Evolutionary conservation across 73 alveolate genomes (phyloP), one percentile per base, ranked within the genome.

Genomic region (Stentor coeruleus): DNA sequence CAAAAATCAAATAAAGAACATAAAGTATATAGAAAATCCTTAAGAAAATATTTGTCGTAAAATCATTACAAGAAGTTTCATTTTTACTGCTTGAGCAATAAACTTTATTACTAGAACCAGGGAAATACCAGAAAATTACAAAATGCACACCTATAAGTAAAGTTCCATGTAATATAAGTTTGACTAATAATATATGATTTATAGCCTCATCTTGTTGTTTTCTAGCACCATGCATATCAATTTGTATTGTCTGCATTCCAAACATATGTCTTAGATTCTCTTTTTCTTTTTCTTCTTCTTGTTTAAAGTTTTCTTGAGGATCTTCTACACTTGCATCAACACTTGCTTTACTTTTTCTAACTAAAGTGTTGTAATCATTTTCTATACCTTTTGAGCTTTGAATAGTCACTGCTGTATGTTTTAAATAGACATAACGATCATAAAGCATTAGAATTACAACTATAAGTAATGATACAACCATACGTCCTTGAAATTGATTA

Each of bases 11-110:
- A 66, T 92, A 94, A n/a, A 92, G 84, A 28, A 83, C 75, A 75
- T 89, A 90, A 59, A 94, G 86, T 58, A 94, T 35, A 83, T 94
- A 94, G 59, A 92, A 93, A 38, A 90, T 37, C 74, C 89, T 84
- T 39, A 92, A 75, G 77, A 89, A 92, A 49, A 82, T 76, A 77
- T 90, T 86, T 36, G 82, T 85, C 74, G 35, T 14, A 57, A 66
- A 66, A 57, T 36, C 49, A 66, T 66, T 66, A 57, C 81, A 66
- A 0, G n/a, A n/a, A n/a, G n/a, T n/a, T n/a, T 66, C 73, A 20
- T 31, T 57, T n/a, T 57, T 57, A 57, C 28, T 31, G 28, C 15
- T 20, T 57, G 73, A 57, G 15, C 55, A 81, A 3, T 86, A 84
- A 36, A 57, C 35, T 3, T 77, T 55, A 36, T 79, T 74, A 36